Base-by-base conservation (phyloP, 441 rosid species). In the Erysimum pusillum region DNA sequence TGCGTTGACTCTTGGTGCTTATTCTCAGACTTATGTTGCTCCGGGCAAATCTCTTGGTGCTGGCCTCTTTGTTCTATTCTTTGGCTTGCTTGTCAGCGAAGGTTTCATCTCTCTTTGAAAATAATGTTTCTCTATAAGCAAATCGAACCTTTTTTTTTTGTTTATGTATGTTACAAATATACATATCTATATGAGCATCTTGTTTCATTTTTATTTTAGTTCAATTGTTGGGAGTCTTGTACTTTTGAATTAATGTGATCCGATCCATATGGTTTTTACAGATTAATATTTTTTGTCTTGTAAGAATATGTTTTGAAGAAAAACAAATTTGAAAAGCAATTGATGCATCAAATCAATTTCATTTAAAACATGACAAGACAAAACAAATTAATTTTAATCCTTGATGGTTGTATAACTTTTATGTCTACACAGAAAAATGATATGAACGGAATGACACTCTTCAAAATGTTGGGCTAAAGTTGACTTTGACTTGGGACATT, bases 71-170 rank as follows among this genome's bases (percentile, higher is more conserved):
- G 85, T 89, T 56, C 96, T 89, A 79, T 77, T 87, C 84, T 83
- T 87, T 69, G 96, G 92, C 42, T 74, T 94, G 74, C 92, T 89
- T 63, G 87, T 90, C 10, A 77, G 83, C 41, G 97, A 91, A 91
- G 98, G 94, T 75, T 71, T 83, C 71, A 70, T 93, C 20, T 80
- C 97, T 56, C 74, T 86, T 68, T 88, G 71, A 74, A 64, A 25
- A 14, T 2, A 39, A 36, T 25, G 28, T 57, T 65, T 39, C 51
- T 34, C 51, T 34, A 49, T 18, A 39, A 36, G 22, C 3, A 46
- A 58, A 58, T 36, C 10, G 12, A 36, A 56, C n/a, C 31, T 44
- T 54, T 65, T 69, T n/a, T 42, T 53, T 52, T 42, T 15, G 4
- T 75, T 39, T 49, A 18, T 60, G 51, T 49, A 35, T 49, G 25